Conservation (phyloP, 2,329 filamentous ascomycete genomes). For the Dactylellina haptotyla region DNA sequence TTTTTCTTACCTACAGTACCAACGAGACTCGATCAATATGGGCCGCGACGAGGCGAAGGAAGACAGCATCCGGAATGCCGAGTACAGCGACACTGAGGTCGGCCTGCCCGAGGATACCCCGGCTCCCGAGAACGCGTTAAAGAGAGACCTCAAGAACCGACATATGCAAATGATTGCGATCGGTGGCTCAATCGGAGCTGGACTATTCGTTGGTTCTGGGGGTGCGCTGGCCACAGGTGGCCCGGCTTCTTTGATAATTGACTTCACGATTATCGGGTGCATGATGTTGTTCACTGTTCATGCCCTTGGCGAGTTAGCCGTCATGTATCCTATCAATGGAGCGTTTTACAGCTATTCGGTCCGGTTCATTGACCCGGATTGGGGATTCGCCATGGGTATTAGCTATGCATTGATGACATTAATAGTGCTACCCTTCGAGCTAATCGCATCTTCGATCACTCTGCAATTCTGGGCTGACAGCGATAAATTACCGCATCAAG, state of each 20-base stretch:
- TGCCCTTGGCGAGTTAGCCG: constrained; percentile 71
- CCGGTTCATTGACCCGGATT: constrained; percentile 72
- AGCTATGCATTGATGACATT: constrained; percentile 67
- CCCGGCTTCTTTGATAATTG: constrained; percentile 55
- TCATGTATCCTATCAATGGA: constrained; percentile 72
- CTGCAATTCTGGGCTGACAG: constrained; percentile 69
- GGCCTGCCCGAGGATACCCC: too few relatives aligned
- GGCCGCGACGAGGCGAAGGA: too few relatives aligned
- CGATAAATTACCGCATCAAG: constrained; percentile 65
- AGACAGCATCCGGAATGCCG: too few relatives aligned
- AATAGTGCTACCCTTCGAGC: constrained; percentile 67
- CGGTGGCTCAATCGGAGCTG: constrained; percentile 71
- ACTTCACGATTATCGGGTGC: constrained; percentile 68
- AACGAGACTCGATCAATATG: too few relatives aligned
- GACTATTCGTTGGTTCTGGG: constrained; percentile 72
- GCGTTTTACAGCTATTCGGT: constrained; percentile 71
- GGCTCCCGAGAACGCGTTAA: constrained; percentile 59
- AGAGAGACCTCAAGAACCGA: constrained; percentile 67
- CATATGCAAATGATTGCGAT: constrained; percentile 73
- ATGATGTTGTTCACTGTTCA: constrained; percentile 71
- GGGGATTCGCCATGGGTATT: constrained; percentile 69
- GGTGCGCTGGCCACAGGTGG: constrained; percentile 66
- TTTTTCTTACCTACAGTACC: too few relatives aligned
- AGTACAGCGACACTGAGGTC: constrained; percentile 41
- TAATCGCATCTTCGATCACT: constrained; percentile 68